Evolutionary conservation across 768 basidiomycete species (phyloP).

Genomic region (Termitomyces sp.): DNA sequence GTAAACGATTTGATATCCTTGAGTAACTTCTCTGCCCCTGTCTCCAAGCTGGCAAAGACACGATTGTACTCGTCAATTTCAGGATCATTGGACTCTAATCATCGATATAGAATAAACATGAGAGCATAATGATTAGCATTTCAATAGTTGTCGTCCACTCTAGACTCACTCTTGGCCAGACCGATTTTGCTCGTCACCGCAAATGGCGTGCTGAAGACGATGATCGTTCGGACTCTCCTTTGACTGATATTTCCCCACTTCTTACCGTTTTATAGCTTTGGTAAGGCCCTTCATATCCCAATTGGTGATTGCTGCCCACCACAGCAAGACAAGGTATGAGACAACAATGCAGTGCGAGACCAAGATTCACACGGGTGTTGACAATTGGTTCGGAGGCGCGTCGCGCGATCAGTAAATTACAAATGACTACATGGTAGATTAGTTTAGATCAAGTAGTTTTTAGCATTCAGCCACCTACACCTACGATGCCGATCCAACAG

Average conservation of each 20-base stretch:
- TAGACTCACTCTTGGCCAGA: conserved; percentile 80
- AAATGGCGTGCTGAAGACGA: conserved; percentile 75
- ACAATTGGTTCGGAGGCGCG: background rate
- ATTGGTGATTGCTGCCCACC: background rate
- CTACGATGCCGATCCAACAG: conserved; percentile 61
- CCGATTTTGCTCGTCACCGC: conserved; percentile 83
- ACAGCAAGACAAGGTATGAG: conserved; percentile 1
- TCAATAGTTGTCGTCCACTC: background rate
- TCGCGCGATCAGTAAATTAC: background rate
- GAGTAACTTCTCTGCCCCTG: conserved; percentile 79
- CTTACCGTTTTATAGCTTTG: conserved; percentile 10
- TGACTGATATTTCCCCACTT: conserved; percentile 42
- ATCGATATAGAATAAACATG: background rate
- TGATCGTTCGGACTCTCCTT: background rate
- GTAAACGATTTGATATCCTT: conserved; percentile 89
- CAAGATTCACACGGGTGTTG: conserved; percentile 10
- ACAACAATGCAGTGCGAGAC: conserved; percentile 8
- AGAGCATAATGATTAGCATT: background rate
- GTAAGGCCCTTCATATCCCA: conserved; percentile 63
- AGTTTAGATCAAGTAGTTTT: background rate
- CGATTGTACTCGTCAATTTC: conserved; percentile 87
- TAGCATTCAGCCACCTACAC: conserved; percentile 1
- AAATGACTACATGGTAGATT: background rate
- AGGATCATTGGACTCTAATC: conserved; percentile 69
- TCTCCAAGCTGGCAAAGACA: conserved; percentile 73